Conservation (phyloP, 2,329 filamentous ascomycete genomes). For the Neonectria sp. region DNA sequence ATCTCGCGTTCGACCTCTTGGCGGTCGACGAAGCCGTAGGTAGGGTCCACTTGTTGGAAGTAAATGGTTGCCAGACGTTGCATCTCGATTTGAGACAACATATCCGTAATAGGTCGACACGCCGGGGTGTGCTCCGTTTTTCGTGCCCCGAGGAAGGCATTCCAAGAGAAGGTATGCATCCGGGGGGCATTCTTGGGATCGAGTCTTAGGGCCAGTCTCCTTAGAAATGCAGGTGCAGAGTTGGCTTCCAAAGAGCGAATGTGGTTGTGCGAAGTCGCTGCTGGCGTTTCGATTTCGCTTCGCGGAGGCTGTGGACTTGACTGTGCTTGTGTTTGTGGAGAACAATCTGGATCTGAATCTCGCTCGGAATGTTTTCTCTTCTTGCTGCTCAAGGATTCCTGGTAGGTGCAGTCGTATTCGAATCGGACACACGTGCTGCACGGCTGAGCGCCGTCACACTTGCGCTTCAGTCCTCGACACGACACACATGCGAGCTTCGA, state of each 20-base stretch:
- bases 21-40: constrained; percentile 65
- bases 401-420: constrained; percentile 68
- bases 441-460: constrained; percentile 68
- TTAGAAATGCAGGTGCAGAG: constrained; percentile 70
- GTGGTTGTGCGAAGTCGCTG: constrained; percentile 41
- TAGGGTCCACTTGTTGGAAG: constrained; percentile 67
- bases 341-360: constrained; percentile 1
- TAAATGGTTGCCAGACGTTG: constrained; percentile 61
- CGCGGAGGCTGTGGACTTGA: not conserved
- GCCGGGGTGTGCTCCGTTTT: constrained; percentile 38
- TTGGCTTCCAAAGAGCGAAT: constrained; percentile 68
- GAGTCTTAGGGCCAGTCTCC: constrained; percentile 65
- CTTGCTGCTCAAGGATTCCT: constrained; percentile 42
- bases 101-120: constrained; percentile 58
- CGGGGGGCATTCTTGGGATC: constrained; percentile 68
- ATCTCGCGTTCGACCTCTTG: constrained; percentile 51
- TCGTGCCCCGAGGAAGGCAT: constrained; percentile 54
- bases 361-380: constrained; percentile 29
- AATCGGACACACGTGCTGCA: constrained; percentile 68
- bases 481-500: constrained; percentile 64
- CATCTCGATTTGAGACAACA: constrained; percentile 65
- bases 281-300: constrained; percentile 29
- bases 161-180: constrained; percentile 71
- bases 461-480: constrained; percentile 69
- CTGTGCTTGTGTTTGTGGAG: constrained; percentile 11